Evolutionary conservation across 352 stramenopile genomes (phyloP).

Genomic region (Globisporangium splendens): DNA sequence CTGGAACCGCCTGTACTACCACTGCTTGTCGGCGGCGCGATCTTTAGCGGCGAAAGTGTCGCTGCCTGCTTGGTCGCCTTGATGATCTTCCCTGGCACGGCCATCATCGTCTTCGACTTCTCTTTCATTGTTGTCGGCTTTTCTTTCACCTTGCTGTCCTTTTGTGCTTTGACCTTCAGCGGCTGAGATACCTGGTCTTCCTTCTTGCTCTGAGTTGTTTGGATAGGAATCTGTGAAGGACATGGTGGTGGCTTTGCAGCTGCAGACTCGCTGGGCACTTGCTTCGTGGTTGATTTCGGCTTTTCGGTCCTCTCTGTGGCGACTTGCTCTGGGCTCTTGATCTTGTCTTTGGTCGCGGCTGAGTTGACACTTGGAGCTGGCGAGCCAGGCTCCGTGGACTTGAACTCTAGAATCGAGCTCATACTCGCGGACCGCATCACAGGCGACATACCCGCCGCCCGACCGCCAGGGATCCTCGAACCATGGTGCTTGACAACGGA

Average conservation of each 20-base stretch:
- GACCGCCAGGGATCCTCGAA: slow-evolving; percentile 1
- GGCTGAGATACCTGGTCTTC: slow-evolving; percentile 8
- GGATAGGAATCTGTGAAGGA: background rate
- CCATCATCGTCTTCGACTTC: slow-evolving; percentile 28
- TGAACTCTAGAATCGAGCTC: slow-evolving; percentile 28
- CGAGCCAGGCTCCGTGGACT: slow-evolving; percentile 5
- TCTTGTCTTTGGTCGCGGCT: slow-evolving; percentile 1
- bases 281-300: slow-evolving; percentile 16
- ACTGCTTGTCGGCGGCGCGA: background rate
- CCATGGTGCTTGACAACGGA: slow-evolving; percentile 10
- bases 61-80: slow-evolving; percentile 25
- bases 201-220: slow-evolving; percentile 5
- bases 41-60: slow-evolving; percentile 12
- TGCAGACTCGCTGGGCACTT: background rate
- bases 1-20: background rate
- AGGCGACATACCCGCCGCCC: slow-evolving; percentile 15
- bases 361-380: slow-evolving; percentile 1
- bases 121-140: slow-evolving; percentile 16
- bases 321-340: slow-evolving; percentile 9
- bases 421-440: slow-evolving; percentile 24
- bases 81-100: slow-evolving; percentile 41
- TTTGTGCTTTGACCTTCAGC: background rate
- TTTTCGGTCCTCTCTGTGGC: slow-evolving; percentile 2
- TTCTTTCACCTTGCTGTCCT: slow-evolving; percentile 12
- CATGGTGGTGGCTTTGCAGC: background rate